phyloP scores from a whole-genome alignment of 345 rosid species.

The Barbarea vulgaris region DNA sequence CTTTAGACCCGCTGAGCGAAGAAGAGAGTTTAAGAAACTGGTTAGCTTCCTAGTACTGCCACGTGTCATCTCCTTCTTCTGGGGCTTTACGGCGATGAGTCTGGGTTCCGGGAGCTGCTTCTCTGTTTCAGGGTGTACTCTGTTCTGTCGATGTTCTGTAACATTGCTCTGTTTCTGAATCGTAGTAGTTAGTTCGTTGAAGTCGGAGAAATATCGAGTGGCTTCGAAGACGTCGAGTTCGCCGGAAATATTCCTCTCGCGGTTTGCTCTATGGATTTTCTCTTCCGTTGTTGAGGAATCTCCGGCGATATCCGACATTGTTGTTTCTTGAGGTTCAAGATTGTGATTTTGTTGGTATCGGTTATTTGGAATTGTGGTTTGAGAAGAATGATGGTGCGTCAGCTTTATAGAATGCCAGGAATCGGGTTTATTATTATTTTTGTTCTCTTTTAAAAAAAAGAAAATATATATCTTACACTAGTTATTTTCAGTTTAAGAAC shows the following conservation, averaged over 20 bases:
- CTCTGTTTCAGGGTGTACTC: constrained; percentile 48
- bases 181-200: constrained; percentile 45
- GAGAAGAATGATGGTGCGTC: constrained; percentile 22
- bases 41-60: constrained; percentile 66
- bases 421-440: not conserved
- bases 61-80: constrained; percentile 47
- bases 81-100: constrained; percentile 27
- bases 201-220: constrained; percentile 72
- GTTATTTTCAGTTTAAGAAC: not conserved
- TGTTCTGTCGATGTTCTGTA: constrained; percentile 49
- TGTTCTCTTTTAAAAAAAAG: too few relatives aligned
- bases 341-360: not conserved
- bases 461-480: not conserved
- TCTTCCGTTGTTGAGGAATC: constrained; percentile 18
- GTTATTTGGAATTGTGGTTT: constrained; percentile 20
- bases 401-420: constrained; percentile 22
- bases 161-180: constrained; percentile 34
- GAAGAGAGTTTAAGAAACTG: constrained; percentile 78
- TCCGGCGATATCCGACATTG: constrained; percentile 29
- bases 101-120: constrained; percentile 50
- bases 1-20: constrained; percentile 64
- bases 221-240: constrained; percentile 98
- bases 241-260: constrained; percentile 61
- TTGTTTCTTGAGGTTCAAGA: constrained; percentile 25
- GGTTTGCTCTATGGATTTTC: constrained; percentile 44